Evolutionary conservation across 257 asterid species (phyloP).

Genomic region (Penstemon eatonii): DNA sequence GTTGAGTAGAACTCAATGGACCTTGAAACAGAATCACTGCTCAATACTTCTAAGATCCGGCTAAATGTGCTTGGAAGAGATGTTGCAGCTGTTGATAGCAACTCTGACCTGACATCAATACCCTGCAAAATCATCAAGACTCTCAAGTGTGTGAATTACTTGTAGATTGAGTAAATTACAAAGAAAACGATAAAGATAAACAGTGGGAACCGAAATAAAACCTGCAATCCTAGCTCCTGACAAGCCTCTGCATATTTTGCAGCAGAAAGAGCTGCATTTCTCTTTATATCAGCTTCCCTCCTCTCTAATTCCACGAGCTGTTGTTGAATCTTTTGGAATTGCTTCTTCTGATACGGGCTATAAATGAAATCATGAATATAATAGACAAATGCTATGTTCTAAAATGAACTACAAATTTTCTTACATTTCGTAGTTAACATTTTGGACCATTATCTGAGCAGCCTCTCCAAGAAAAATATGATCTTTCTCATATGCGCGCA

Average conservation of each 20-base stretch:
- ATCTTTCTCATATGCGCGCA: constrained; percentile 85
- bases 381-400: constrained; percentile 8
- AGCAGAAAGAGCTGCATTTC: constrained; percentile 90
- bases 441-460: constrained; percentile 90
- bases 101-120: constrained; percentile 73
- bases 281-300: constrained; percentile 85
- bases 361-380: constrained; percentile 18
- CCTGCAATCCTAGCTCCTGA: constrained; percentile 95
- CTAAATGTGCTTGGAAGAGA: constrained; percentile 80
- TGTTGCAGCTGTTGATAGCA: constrained; percentile 65
- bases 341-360: constrained; percentile 91
- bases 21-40: constrained; percentile 65
- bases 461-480: constrained; percentile 87
- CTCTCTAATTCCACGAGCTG: constrained; percentile 87
- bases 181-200: constrained; percentile 1
- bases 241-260: constrained; percentile 89
- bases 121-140: constrained; percentile 52
- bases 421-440: constrained; percentile 92
- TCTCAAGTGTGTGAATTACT: constrained; percentile 2
- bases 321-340: constrained; percentile 86
- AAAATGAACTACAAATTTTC: constrained; percentile 24
- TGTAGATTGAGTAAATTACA: constrained; percentile 18
- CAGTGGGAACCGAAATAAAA: constrained; percentile 28
- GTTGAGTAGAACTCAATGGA: constrained; percentile 77
- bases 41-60: constrained; percentile 67